Conservation (phyloP, 2,329 filamentous ascomycete species). For the Aureobasidium sp. region DNA sequence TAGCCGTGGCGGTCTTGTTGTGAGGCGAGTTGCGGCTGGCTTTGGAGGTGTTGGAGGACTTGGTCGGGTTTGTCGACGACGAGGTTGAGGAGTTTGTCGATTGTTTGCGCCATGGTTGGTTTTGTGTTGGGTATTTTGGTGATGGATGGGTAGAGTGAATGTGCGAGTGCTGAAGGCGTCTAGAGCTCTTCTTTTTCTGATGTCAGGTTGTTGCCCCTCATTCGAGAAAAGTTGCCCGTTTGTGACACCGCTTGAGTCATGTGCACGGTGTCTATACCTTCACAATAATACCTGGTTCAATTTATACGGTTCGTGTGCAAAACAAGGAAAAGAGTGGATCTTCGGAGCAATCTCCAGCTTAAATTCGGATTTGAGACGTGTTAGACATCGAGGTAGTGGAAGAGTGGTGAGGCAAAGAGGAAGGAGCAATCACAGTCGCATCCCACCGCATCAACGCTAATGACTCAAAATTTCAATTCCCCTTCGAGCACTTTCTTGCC, state of each 20-base stretch:
- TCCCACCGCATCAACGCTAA: neutral
- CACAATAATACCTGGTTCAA: no score
- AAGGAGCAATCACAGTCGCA: neutral
- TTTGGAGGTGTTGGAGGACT: slow-evolving; percentile 65
- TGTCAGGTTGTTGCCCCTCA: neutral
- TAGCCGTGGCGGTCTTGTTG: slow-evolving; percentile 87
- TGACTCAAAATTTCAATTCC: slow-evolving; percentile 1
- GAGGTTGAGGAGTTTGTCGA: slow-evolving; percentile 41
- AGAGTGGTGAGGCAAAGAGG: neutral
- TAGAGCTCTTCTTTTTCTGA: neutral
- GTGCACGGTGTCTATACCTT: neutral
- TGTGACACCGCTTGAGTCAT: slow-evolving; percentile 4
- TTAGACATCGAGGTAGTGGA: no score
- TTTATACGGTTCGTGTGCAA: no score
- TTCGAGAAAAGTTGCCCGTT: neutral
- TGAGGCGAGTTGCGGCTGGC: slow-evolving; percentile 66
- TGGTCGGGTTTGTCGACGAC: slow-evolving; percentile 72
- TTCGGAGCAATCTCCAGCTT: no score
- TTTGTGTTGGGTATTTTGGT: neutral
- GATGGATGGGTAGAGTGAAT: neutral
- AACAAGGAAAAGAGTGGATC: no score
- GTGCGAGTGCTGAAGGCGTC: neutral
- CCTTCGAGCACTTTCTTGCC: neutral
- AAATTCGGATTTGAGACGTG: no score
- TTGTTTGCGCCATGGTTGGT: slow-evolving; percentile 26